Evolutionary conservation across 805 yeast genomes (phyloP).

Genomic region (Suhomyces sp.): DNA sequence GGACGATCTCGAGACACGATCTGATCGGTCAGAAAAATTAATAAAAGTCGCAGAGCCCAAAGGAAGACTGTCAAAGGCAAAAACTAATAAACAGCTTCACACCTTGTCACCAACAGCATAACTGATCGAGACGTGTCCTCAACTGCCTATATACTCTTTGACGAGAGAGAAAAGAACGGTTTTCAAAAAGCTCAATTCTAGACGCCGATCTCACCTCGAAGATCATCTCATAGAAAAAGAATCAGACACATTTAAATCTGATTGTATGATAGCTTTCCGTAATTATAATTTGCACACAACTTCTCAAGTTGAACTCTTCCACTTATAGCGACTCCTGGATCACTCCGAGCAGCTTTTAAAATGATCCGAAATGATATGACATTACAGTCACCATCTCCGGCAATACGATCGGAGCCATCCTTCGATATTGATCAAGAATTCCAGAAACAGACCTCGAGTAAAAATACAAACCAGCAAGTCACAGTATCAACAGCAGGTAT

Average conservation of each 20-base stretch:
- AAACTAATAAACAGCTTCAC: neutral
- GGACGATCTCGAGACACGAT: neutral
- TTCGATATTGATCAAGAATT: slow-evolving; percentile 1
- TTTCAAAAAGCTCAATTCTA: neutral
- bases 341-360: neutral
- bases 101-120: neutral
- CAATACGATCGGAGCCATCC: neutral
- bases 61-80: neutral
- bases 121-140: neutral
- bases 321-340: neutral
- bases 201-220: neutral
- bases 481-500: slow-evolving; percentile 85
- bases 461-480: slow-evolving; percentile 45
- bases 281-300: neutral
- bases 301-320: neutral
- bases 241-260: neutral
- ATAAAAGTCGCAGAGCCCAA: neutral
- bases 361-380: neutral
- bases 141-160: neutral
- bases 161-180: neutral
- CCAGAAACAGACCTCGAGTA: neutral
- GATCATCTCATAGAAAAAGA: neutral
- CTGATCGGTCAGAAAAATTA: neutral
- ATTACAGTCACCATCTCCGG: neutral
- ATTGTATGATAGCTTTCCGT: neutral